Base-by-base conservation (phyloP, 2,329 filamentous ascomycete species). In the Xylaria arbuscula region DNA sequence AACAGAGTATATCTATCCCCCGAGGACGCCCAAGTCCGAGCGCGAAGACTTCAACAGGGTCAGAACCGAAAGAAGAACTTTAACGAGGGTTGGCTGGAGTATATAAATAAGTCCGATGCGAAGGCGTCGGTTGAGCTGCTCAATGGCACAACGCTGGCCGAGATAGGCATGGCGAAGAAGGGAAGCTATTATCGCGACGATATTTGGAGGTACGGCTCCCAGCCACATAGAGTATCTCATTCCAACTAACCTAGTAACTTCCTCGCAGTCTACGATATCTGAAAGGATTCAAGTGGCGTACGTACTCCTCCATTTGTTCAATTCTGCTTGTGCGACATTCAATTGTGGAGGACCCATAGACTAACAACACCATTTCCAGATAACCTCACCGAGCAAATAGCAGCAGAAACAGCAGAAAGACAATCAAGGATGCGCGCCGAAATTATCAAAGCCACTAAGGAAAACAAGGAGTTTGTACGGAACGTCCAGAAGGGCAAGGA, bases 51-150 rank as follows among this genome's bases (percentile, higher is more conserved):
- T 13, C 86, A 87, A 63, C 86, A 85, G 59, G 93, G 93, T 59
- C 93, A 93, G 67, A 96, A 95, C 82, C 94, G 94, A 82, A 93
- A 94, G 80, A 88, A 89, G 68, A 88, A 88, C n/a, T 96, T 89
- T 81, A 90, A 89, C 3, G 93, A 97, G 79, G 93, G 93, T 54
- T 97, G 93, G 93, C 89, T 96, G 34, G 93, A 97, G 79, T 97
- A 95, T 75, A 80, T 89, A 42, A 85, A 86, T 70, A 96, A 96
- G 80, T 86, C 86, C 71, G 90, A 94, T 70, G 93, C 93, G 42
- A 93, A 94, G 78, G 83, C 87, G n/a, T 90, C 88, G 0, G 92
- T 90, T 58, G 91, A 93, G 72, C 85, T 92, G 32, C 83, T 97
- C 58, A 97, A 97, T 77, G 91, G 91, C 50, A 88, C 87, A 70